Percentiles rank a stretch among this genome's conserved stretches.
Conservation (phyloP, 768 basidiomycete species). For the Sporobolomyces pararoseus region DNA sequence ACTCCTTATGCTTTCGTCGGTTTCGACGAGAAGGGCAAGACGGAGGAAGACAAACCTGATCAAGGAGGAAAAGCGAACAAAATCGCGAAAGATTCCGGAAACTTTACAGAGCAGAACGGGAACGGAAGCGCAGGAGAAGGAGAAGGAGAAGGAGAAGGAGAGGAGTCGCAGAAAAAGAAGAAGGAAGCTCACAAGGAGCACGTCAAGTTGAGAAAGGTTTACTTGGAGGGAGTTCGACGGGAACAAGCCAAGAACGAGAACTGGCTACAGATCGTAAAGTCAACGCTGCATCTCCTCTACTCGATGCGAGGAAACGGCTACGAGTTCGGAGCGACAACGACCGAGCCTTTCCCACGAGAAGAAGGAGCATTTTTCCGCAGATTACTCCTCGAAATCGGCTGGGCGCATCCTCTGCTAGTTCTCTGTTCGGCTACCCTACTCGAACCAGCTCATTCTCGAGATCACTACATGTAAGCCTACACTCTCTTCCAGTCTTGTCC, state of each 20-base stretch:
- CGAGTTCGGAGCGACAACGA: conserved; percentile 28
- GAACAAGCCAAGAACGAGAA: conserved; percentile 14
- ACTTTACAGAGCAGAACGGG: conserved; percentile 2
- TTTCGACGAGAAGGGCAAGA: conserved; percentile 12
- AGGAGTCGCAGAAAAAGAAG: no score
- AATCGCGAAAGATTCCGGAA: conserved; percentile 1
- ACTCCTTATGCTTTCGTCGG: conserved; percentile 37
- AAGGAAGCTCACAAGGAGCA: background rate
- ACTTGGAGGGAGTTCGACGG: conserved; percentile 1
- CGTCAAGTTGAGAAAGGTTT: background rate
- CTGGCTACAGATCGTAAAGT: conserved; percentile 8
- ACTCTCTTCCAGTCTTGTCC: background rate
- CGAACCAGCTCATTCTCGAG: conserved; percentile 19
- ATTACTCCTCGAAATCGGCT: conserved; percentile 19
- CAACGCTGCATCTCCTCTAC: conserved; percentile 26
- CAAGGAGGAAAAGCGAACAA: conserved; percentile 7
- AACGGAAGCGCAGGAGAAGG: background rate
- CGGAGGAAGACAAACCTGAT: conserved; percentile 10
- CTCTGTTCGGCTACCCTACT: conserved; percentile 24
- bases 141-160: no score
- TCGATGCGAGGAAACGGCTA: conserved; percentile 36
- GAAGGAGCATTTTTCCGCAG: conserved; percentile 15
- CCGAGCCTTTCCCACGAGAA: background rate
- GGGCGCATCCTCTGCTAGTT: conserved; percentile 25
- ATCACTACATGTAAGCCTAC: conserved; percentile 9